Conservation (phyloP, 768 basidiomycete genomes). For the Xerocomellus dryophilus region DNA sequence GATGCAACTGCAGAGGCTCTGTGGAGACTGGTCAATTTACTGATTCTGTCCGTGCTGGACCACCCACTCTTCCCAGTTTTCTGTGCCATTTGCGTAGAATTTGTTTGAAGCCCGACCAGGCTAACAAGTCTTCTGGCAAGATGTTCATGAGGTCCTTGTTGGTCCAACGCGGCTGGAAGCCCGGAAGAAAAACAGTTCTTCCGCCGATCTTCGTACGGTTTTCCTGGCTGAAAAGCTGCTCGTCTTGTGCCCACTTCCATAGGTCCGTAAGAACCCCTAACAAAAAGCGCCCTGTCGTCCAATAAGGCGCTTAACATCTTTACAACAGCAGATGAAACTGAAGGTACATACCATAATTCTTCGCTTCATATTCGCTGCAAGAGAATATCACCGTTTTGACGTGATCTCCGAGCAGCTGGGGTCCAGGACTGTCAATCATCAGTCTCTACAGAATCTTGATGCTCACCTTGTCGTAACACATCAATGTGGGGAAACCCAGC, state of each 20-base stretch:
- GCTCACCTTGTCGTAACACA: conserved; percentile 77
- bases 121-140: conserved; percentile 52
- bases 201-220: conserved; percentile 64
- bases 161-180: conserved; percentile 57
- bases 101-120: conserved; percentile 67
- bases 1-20: conserved; percentile 82
- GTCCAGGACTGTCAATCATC: conserved; percentile 4
- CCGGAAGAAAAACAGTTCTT: conserved; percentile 61
- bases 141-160: conserved; percentile 41
- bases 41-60: neutral
- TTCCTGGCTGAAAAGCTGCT: conserved; percentile 67
- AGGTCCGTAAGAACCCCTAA: conserved; percentile 75
- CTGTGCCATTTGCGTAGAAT: conserved; percentile 83
- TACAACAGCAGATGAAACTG: neutral
- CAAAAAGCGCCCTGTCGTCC: conserved; percentile 74
- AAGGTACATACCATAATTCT: conserved; percentile 74
- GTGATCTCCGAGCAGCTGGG: conserved; percentile 78
- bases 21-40: conserved; percentile 2
- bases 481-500: conserved; percentile 80
- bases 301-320: neutral
- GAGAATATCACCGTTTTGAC: conserved; percentile 84
- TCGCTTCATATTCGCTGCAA: conserved; percentile 93
- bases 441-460: neutral
- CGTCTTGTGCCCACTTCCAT: conserved; percentile 75
- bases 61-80: conserved; percentile 64